Base-by-base conservation (phyloP, 805 yeast species). In the Maudiozyma barnettii region DNA sequence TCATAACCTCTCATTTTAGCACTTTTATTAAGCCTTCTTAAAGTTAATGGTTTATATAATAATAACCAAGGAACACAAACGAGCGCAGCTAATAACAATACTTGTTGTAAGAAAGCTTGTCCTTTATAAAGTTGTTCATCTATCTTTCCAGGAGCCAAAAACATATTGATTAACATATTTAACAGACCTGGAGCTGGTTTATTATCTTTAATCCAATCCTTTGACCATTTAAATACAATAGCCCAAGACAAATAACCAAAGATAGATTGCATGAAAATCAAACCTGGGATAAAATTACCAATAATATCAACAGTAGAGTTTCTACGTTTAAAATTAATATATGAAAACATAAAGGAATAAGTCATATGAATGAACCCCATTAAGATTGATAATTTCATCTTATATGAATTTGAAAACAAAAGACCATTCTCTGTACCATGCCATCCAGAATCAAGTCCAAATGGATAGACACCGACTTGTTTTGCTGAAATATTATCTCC, bases 311-410 rank as follows among this genome's bases (percentile, higher is more conserved):
- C 79, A 43, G 66, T 64, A 36, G 89, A 82, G 39, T 80, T 70
- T 72, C 79, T 87, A 63, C 76, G 76, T 30, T 77, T 57, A 57
- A 82, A 82, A 66, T 93, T 93, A 47, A 85, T 90, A 53, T 85
- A 75, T 19, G 97, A 88, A 61, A 90, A 89, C 65, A 79, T 64
- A 61, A 79, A 83, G 4, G 96, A 86, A 68, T 91, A 93, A 12
- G 90, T 70, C 99, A 93, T 93, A 69, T 93, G 99, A 42, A 77
- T 67, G 67, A 83, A 91, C 4, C 99, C 99, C 90, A 93, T 84
- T 55, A 93, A 73, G 48, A 93, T 83, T 2, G 98, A 89, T 51
- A 93, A 73, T 67, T 93, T 93, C 99, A 93, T 93, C 74, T 93
- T 93, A 71, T 87, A 93, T 2, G 98, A 90, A 71, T 93, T 93